Conservation (phyloP, 2,329 filamentous ascomycete species). For the Fonsecaea pugnacius region DNA sequence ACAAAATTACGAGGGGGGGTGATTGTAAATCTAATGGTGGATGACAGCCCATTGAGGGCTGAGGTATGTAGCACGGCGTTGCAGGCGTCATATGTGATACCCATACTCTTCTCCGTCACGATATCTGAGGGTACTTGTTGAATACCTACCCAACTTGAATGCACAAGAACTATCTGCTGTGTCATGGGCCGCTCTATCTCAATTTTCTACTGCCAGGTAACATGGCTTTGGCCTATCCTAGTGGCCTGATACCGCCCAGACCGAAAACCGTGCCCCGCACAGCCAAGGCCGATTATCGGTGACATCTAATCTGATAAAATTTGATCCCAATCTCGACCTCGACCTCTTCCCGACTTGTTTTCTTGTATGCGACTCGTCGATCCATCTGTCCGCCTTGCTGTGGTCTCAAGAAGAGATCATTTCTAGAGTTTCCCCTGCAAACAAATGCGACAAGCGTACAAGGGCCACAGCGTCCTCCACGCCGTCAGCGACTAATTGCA, state of each 20-base stretch:
- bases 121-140: neutral
- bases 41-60: neutral
- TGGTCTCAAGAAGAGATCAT: neutral
- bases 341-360: conserved; percentile 20
- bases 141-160: neutral
- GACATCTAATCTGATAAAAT: conserved; percentile 42
- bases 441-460: neutral
- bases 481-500: neutral
- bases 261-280: conserved; percentile 13
- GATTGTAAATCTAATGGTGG: conserved; percentile 5
- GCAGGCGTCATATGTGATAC: conserved; percentile 25
- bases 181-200: neutral
- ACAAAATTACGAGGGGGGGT: neutral
- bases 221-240: neutral
- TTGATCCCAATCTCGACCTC: conserved; percentile 28
- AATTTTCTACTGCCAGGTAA: neutral
- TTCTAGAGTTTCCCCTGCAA: neutral
- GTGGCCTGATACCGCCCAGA: neutral
- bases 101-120: conserved; percentile 27
- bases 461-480: neutral
- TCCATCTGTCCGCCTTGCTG: neutral
- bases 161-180: neutral
- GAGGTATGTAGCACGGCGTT: conserved; percentile 23
- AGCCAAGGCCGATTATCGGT: conserved; percentile 30
- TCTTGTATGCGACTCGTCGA: neutral